A percentile compares a stretch with the other conserved stretches of the same genome.
phyloP scores from a whole-genome alignment of 352 stramenopile genomes.

The Phytopythium boreale region DNA sequence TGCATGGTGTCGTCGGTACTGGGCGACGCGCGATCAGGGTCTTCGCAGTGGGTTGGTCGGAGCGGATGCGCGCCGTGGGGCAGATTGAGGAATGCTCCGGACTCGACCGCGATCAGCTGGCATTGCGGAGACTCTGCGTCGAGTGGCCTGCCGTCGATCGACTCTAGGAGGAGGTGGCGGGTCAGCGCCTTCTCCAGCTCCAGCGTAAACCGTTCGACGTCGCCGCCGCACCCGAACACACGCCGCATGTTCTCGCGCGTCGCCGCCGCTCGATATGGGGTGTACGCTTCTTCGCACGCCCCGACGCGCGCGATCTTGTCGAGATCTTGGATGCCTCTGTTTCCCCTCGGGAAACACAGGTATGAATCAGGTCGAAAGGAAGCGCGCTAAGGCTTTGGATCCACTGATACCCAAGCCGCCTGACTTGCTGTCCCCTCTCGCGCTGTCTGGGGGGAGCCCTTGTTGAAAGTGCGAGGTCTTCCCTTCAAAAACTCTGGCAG shows the following conservation, averaged over 20 bases:
- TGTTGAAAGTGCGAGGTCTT: not conserved
- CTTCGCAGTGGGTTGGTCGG: slow-evolving; percentile 6
- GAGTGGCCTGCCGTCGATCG: not conserved
- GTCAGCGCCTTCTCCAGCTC: not conserved
- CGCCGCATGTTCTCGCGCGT: not conserved
- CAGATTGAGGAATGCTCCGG: not conserved
- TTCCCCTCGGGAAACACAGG: not conserved
- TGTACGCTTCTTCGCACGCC: not conserved
- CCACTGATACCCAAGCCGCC: no score
- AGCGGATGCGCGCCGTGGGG: not conserved
- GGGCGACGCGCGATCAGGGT: not conserved
- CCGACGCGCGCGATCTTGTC: not conserved
- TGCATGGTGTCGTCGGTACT: not conserved
- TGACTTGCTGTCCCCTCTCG: not conserved
- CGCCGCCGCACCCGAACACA: not conserved
- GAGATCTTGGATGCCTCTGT: no score
- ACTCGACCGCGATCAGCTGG: not conserved
- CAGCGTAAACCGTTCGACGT: not conserved
- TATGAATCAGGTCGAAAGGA: not conserved
- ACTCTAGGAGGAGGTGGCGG: not conserved
- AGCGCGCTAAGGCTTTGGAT: not conserved
- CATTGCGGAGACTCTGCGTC: not conserved
- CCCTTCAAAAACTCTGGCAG: not conserved
- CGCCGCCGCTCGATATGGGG: not conserved
- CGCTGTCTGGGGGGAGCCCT: not conserved